These are phyloP conservation scores for Taxillus chinensis DNA, from an alignment of 164 flowering plant genomes.

Conservation along the genomic window DNA sequence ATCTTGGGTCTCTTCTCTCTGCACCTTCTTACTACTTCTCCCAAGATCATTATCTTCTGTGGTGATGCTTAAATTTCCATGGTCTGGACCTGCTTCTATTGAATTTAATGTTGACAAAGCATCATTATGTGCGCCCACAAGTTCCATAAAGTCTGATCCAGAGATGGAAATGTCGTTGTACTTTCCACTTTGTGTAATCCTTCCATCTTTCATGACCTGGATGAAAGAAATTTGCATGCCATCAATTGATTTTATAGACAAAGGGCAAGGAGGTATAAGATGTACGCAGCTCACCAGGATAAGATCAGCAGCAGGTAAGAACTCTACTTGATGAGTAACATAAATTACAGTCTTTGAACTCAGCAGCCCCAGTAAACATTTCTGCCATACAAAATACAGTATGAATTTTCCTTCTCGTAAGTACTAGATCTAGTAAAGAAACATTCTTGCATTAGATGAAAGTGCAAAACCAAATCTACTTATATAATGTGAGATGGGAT, in stretches of 20 bases:
- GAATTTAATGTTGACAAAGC: conserved; percentile 59
- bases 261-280: neutral
- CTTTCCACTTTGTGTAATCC: conserved; percentile 72
- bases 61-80: conserved; percentile 3
- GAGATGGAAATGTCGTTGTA: conserved; percentile 59
- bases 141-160: conserved; percentile 78
- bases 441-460: too few species aligned
- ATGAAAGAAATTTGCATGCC: neutral
- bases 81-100: conserved; percentile 11
- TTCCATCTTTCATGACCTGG: conserved; percentile 81
- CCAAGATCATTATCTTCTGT: conserved; percentile 11
- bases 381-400: conserved; percentile 23
- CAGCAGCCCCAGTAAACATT: conserved; percentile 49
- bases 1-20: conserved; percentile 18
- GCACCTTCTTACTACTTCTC: conserved; percentile 1
- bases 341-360: conserved; percentile 55
- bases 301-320: conserved; percentile 60
- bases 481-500: too few species aligned
- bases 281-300: conserved; percentile 34
- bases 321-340: conserved; percentile 75
- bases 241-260: neutral
- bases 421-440: too few species aligned
- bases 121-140: conserved; percentile 76
- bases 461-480: too few species aligned
- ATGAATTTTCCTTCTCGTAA: too few species aligned